Base-by-base conservation (phyloP, 1,284 basidiomycete genomes). In the Malassezia slooffiae region DNA sequence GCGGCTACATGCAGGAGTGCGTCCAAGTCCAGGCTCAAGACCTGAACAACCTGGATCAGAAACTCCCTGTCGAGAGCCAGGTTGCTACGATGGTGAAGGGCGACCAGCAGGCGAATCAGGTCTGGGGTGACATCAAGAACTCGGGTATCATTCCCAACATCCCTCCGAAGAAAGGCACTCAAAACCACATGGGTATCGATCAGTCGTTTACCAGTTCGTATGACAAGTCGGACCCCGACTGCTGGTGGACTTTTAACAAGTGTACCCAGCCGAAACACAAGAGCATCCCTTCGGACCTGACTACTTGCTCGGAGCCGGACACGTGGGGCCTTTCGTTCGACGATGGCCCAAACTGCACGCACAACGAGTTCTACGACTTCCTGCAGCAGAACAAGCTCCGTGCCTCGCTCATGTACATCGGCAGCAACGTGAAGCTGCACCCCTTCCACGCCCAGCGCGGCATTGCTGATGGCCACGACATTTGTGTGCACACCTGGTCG, bases 361-460 rank as follows among this genome's bases (percentile, higher is more conserved):
- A 74, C 64, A 74, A 76, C 40, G 74, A 72, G 0, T 72, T 76
- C 43, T 77, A 76, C 62, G 72, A 76, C 57, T 74, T 67, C 51
- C 58, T 76, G 30, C 37, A 63, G 31, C 48, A 72, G 43, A 59
- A 74, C 30, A 71, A 75, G 16, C 73, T 74, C 50, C 73, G 72
- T 54, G 75, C 75, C 0, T 74, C 75, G 26, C 64, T 77, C 67
- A 70, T 67, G 53, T 70, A 58, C 57, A 62, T 74, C 66, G 74
- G 75, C 5, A 73, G 72, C 28, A 77, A 77, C 60, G 74, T 76
- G 20, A 55, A 74, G 38, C 71, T 76, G 58, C 76, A 74, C 74
- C 76, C 76, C 5, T 57, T 74, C 8, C 72, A 77, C 60, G 75
- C 74, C 12, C 70, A 74, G 50, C 67, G 75, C 27, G 75, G 70